Evolutionary conservation across 495 filamentous ascomycete genomes (phyloP).

Genomic region (Annulohypoxylon maeteangense): DNA sequence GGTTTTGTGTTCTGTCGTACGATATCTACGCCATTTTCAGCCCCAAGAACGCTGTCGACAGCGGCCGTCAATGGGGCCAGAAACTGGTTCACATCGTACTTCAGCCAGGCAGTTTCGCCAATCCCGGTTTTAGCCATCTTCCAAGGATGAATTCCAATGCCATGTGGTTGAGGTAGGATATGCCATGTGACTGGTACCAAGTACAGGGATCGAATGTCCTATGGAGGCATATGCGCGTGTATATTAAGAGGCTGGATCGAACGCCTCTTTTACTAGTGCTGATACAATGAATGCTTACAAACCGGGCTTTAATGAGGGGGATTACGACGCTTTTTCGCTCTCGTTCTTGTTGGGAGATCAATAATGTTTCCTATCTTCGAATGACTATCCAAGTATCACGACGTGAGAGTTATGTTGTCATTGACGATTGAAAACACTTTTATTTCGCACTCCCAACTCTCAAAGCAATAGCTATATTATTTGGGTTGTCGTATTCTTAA

Average conservation of each 20-base stretch:
- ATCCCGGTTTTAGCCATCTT: background rate
- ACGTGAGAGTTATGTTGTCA: background rate
- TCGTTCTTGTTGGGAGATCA: background rate
- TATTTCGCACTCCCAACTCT: background rate
- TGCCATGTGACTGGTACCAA: conserved; percentile 15
- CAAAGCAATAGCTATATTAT: too few species aligned
- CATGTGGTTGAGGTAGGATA: conserved; percentile 8
- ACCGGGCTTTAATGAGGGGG: background rate
- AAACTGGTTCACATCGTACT: background rate
- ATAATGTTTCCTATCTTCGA: background rate
- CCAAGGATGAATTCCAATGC: background rate
- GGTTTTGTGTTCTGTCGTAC: conserved; percentile 16
- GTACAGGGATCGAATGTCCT: background rate
- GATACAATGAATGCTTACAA: background rate
- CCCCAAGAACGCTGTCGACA: background rate
- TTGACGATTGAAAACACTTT: background rate
- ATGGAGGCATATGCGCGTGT: background rate
- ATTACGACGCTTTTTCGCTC: background rate
- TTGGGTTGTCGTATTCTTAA: background rate
- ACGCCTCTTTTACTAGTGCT: conserved; percentile 3
- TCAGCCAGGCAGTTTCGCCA: background rate
- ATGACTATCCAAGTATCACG: background rate
- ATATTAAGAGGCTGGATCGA: conserved; percentile 1
- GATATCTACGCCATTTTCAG: conserved; percentile 24
- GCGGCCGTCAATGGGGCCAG: too few species aligned